Evolutionary conservation across 2,329 filamentous ascomycete genomes (phyloP).

Genomic region (Trichoderma breve): DNA sequence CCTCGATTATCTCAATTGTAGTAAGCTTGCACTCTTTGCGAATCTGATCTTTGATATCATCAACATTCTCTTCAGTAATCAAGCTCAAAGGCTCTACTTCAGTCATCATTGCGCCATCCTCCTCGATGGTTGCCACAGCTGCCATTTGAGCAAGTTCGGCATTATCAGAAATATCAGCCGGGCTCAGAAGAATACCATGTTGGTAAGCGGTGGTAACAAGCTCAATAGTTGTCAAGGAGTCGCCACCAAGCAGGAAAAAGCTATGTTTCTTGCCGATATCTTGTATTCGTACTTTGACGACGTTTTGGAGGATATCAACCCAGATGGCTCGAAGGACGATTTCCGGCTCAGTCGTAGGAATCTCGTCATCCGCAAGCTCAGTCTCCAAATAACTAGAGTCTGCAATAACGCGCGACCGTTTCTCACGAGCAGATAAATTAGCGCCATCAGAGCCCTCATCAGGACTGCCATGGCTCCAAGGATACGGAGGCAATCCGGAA

Average conservation of each 20-base stretch:
- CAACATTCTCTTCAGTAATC: neutral
- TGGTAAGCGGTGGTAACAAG: conserved; percentile 15
- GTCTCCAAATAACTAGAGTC: neutral
- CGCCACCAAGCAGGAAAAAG: conserved; percentile 16
- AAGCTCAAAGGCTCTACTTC: conserved; percentile 4
- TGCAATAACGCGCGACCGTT: conserved; percentile 7
- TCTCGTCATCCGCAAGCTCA: conserved; percentile 11
- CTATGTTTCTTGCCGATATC: conserved; percentile 18
- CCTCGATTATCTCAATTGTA: neutral
- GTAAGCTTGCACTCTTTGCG: neutral
- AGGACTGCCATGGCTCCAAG: conserved; percentile 1
- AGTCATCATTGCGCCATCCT: neutral
- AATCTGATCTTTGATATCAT: neutral
- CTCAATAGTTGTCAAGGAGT: conserved; percentile 15
- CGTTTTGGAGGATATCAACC: neutral
- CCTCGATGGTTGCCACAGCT: conserved; percentile 1
- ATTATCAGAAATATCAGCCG: neutral
- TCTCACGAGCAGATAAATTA: conserved; percentile 3
- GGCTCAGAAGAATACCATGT: conserved; percentile 10
- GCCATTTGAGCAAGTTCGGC: conserved; percentile 11
- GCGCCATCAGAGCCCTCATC: neutral
- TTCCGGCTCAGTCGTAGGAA: conserved; percentile 9
- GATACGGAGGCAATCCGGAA: conserved; percentile 18
- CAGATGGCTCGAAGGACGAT: conserved; percentile 17
- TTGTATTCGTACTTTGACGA: neutral